Evolutionary conservation across 768 basidiomycete species (phyloP).

Genomic region (Lactarius akahatsu): DNA sequence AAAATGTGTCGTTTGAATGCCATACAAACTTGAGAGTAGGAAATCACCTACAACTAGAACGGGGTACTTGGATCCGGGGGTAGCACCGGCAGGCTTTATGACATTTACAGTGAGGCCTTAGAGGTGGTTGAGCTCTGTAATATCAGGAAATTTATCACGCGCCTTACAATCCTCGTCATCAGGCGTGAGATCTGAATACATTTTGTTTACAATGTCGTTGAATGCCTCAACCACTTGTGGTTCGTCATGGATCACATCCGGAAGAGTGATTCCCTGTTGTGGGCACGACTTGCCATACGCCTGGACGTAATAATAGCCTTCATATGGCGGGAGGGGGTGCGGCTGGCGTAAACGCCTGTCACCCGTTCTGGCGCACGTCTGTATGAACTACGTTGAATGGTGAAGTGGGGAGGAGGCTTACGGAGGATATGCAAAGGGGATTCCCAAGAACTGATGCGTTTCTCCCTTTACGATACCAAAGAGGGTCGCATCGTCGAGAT

Average conservation of each 20-base stretch:
- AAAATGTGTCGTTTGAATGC: not conserved
- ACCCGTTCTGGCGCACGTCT: constrained; percentile 32
- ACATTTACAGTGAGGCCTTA: constrained; percentile 35
- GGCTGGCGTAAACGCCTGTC: constrained; percentile 42
- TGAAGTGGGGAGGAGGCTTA: not conserved
- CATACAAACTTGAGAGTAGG: not conserved
- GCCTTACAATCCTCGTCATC: constrained; percentile 31
- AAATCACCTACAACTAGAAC: constrained; percentile 32
- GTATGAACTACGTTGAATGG: not conserved
- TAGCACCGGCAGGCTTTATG: constrained; percentile 25
- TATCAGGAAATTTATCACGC: not conserved
- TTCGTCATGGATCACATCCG: not conserved
- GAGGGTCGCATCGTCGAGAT: not conserved
- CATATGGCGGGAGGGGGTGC: constrained; percentile 22
- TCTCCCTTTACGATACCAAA: not conserved
- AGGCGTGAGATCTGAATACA: constrained; percentile 19
- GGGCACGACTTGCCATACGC: constrained; percentile 33
- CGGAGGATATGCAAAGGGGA: constrained; percentile 1
- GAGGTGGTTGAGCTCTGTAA: not conserved
- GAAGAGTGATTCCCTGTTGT: constrained; percentile 28
- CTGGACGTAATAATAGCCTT: constrained; percentile 26
- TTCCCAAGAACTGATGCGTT: not conserved
- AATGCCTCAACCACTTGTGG: not conserved
- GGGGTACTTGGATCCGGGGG: constrained; percentile 23
- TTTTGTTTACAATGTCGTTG: not conserved